phyloP scores from a whole-genome alignment of 805 yeast genomes.

The Wickerhamomyces strasburgensis region DNA sequence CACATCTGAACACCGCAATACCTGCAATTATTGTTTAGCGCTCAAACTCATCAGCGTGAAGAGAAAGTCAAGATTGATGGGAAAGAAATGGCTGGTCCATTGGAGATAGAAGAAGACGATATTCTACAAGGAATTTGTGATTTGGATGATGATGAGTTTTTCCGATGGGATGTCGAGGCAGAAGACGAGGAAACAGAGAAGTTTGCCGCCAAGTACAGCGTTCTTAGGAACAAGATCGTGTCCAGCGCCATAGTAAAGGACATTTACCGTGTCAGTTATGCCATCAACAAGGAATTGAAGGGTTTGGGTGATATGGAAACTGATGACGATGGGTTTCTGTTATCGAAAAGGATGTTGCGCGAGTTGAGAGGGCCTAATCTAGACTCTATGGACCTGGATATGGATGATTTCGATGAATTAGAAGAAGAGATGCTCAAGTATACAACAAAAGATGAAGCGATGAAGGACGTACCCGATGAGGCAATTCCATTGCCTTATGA shows the following conservation, averaged over 20 bases:
- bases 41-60: no score
- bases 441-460: conserved; percentile 8
- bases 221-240: conserved; percentile 34
- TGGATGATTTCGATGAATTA: conserved; percentile 20
- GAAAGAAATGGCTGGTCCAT: no score
- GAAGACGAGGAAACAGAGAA: not conserved
- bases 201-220: conserved; percentile 14
- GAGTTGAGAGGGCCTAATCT: conserved; percentile 20
- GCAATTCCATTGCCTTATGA: conserved; percentile 3
- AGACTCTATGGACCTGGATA: conserved; percentile 20
- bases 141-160: conserved; percentile 1
- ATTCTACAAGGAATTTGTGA: not conserved
- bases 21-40: not conserved
- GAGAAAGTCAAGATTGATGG: no score
- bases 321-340: conserved; percentile 22
- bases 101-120: conserved; percentile 7
- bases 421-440: conserved; percentile 16
- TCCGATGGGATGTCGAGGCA: conserved; percentile 6
- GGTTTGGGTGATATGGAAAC: conserved; percentile 14
- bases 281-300: conserved; percentile 15
- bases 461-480: not conserved
- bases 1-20: not conserved
- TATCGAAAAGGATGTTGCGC: conserved; percentile 24
- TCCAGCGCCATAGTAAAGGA: conserved; percentile 35
- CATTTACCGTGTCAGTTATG: conserved; percentile 28